These are phyloP conservation scores for Filobasidium wieringae DNA, from an alignment of 768 basidiomycete species.

Conservation along the genomic window DNA sequence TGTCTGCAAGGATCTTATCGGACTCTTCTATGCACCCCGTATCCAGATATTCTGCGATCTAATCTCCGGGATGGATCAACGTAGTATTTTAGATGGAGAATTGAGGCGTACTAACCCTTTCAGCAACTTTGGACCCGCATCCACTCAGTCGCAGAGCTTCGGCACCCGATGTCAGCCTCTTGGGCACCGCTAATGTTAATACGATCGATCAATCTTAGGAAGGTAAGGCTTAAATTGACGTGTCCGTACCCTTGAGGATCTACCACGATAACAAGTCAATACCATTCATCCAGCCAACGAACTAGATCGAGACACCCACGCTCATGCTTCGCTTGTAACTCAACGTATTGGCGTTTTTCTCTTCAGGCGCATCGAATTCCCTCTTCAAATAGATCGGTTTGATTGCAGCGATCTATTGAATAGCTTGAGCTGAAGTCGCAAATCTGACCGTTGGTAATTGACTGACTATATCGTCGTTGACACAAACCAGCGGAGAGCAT, in stretches of 20 bases:
- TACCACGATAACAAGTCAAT: not conserved
- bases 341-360: conserved; percentile 36
- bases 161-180: conserved; percentile 28
- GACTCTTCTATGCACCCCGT: conserved; percentile 28
- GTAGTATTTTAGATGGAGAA: not conserved
- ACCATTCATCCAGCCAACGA: not conserved
- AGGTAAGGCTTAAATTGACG: not conserved
- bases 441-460: not conserved
- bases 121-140: conserved; percentile 33
- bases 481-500: conserved; percentile 29
- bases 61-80: not conserved
- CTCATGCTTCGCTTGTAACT: conserved; percentile 36
- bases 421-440: not conserved
- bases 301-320: conserved; percentile 17
- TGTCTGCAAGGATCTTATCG: conserved; percentile 24
- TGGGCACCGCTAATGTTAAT: conserved; percentile 24
- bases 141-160: conserved; percentile 29
- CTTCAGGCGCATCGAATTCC: conserved; percentile 30
- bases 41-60: conserved; percentile 36
- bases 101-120: conserved; percentile 20
- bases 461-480: conserved; percentile 39
- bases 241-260: conserved; percentile 21
- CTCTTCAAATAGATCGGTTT: conserved; percentile 33
- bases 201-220: not conserved
- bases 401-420: conserved; percentile 31